Percentiles rank a stretch among this genome's conserved stretches.
These are phyloP conservation scores for Trichoderma endophyticum DNA, from an alignment of 2,329 filamentous ascomycete species.

Conservation along the genomic window DNA sequence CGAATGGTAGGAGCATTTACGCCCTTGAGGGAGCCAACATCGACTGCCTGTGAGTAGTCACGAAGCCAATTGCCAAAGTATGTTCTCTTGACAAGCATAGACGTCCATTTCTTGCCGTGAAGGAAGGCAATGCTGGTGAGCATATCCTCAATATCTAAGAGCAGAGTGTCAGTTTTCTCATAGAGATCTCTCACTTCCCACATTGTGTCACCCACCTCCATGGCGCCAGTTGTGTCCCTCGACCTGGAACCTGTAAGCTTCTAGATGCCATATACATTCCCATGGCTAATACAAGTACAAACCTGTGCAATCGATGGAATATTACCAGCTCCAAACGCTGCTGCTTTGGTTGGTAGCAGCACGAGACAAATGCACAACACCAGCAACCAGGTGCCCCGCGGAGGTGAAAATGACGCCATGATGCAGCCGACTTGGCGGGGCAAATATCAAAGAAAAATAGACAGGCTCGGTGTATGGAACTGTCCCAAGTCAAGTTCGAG, in stretches of 20 bases:
- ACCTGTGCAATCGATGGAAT: constrained; percentile 61
- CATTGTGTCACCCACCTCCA: constrained; percentile 46
- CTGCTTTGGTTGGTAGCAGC: constrained; percentile 54
- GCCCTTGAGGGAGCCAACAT: constrained; percentile 75
- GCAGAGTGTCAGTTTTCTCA: not conserved
- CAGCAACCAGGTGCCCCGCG: constrained; percentile 52
- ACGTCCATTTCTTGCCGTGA: constrained; percentile 80
- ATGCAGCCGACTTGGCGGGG: constrained; percentile 19
- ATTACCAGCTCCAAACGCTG: constrained; percentile 67
- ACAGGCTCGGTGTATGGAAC: not conserved
- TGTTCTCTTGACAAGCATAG: constrained; percentile 70
- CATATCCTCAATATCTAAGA: constrained; percentile 72
- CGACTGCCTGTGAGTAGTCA: constrained; percentile 81
- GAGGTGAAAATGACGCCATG: constrained; percentile 48
- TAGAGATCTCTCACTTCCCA: not conserved
- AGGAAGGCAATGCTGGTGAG: constrained; percentile 74
- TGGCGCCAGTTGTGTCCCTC: constrained; percentile 69
- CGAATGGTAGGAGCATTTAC: constrained; percentile 76
- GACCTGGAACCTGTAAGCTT: constrained; percentile 42
- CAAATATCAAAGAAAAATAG: not conserved
- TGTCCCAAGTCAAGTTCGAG: not conserved
- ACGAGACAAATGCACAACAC: constrained; percentile 52
- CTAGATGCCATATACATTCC: not conserved
- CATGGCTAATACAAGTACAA: not conserved
- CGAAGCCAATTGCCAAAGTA: constrained; percentile 88